These are phyloP conservation scores for Craterostigma plantagineum DNA, from an alignment of 257 asterid genomes.

Conservation along the genomic window DNA sequence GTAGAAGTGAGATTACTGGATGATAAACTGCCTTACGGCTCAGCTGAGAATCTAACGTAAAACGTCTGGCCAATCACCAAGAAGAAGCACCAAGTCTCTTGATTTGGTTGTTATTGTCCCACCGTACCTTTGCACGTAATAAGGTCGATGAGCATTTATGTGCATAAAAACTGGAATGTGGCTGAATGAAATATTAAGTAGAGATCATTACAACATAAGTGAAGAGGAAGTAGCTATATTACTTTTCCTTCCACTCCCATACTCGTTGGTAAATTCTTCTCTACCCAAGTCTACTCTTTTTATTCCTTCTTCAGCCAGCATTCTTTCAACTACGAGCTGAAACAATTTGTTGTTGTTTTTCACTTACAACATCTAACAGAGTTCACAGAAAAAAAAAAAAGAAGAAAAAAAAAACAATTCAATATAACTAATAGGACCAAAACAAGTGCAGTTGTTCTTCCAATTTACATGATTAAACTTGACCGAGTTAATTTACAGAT, in stretches of 20 bases:
- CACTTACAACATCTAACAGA: no score
- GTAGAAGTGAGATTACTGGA: conserved; percentile 26
- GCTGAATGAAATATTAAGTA: no score
- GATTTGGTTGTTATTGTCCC: conserved; percentile 91
- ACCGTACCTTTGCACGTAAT: conserved; percentile 64
- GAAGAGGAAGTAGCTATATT: no score
- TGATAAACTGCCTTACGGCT: conserved; percentile 66
- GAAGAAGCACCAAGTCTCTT: conserved; percentile 98
- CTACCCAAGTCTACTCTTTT: conserved; percentile 77
- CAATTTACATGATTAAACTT: no score
- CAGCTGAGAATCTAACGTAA: conserved; percentile 87
- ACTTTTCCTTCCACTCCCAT: conserved; percentile 99
- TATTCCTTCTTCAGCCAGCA: conserved; percentile 86
- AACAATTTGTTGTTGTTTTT: no score
- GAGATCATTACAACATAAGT: no score
- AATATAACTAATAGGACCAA: no score
- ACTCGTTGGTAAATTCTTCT: conserved; percentile 81
- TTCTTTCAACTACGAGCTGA: conserved; percentile 96
- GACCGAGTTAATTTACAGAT: no score
- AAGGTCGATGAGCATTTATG: conserved; percentile 13
- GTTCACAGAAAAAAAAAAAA: no score
- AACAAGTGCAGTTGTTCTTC: no score
- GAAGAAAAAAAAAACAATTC: no score
- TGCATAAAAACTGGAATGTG: conserved; percentile 7
- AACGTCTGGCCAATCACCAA: conserved; percentile 86